Conservation (phyloP, 1,284 basidiomycete species). For the Neolentinus lepideus region DNA sequence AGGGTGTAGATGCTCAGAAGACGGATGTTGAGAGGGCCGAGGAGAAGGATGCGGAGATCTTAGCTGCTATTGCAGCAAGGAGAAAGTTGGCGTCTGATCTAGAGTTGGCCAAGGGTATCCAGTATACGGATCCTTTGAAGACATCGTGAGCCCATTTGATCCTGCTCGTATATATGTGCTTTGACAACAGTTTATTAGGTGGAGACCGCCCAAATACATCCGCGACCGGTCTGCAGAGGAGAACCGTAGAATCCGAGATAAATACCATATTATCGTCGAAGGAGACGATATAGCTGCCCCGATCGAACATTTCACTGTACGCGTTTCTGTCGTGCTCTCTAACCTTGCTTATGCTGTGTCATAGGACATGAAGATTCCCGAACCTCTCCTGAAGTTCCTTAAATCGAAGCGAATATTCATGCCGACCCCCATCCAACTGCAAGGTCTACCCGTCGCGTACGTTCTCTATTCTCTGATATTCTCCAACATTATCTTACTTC, state of each 20-base stretch:
- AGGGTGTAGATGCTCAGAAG: slow-evolving; percentile 71
- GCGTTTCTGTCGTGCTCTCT: slow-evolving; percentile 16
- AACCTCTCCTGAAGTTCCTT: slow-evolving; percentile 76
- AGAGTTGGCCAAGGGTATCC: slow-evolving; percentile 90
- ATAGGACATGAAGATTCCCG: slow-evolving; percentile 97
- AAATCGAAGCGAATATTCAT: slow-evolving; percentile 78
- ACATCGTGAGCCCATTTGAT: slow-evolving; percentile 50
- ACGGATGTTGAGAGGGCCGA: slow-evolving; percentile 76
- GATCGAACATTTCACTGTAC: slow-evolving; percentile 83
- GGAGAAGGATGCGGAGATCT: slow-evolving; percentile 86
- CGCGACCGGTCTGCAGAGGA: slow-evolving; percentile 64
- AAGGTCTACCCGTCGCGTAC: slow-evolving; percentile 93
- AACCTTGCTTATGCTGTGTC: slow-evolving; percentile 11
- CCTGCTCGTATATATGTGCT: slow-evolving; percentile 7
- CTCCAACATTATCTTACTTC: slow-evolving; percentile 2
- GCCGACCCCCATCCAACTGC: slow-evolving; percentile 96
- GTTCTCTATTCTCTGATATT: slow-evolving; percentile 18
- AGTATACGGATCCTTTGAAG: slow-evolving; percentile 82
- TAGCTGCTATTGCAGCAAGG: slow-evolving; percentile 87
- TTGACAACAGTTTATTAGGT: too few relatives aligned
- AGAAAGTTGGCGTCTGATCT: slow-evolving; percentile 88
- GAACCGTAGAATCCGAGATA: slow-evolving; percentile 74
- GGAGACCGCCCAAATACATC: slow-evolving; percentile 85
- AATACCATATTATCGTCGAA: slow-evolving; percentile 89
- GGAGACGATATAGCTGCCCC: slow-evolving; percentile 93